Conservation (phyloP, 192 early-diverging fungal species). For the Backusella tarrabulga region DNA sequence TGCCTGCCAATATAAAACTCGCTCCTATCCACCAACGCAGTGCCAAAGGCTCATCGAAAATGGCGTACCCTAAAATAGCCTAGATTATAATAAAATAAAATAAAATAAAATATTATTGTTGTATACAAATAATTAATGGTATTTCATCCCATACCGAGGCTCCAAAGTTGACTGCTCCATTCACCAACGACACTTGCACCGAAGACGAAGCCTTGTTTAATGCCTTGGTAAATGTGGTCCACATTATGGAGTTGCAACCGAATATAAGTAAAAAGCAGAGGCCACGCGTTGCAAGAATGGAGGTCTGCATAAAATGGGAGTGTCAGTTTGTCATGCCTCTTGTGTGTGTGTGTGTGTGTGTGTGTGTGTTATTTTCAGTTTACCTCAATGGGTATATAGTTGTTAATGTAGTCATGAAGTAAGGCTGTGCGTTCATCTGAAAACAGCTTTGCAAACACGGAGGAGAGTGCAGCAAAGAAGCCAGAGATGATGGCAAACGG, state of each 20-base stretch:
- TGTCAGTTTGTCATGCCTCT: too few relatives aligned
- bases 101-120: not conserved
- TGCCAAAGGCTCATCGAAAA: conserved; percentile 74
- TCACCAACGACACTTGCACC: conserved; percentile 72
- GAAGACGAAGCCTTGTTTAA: conserved; percentile 73
- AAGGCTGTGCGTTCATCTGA: conserved; percentile 51
- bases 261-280: conserved; percentile 61
- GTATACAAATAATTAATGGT: not conserved
- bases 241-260: conserved; percentile 81
- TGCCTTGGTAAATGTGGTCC: conserved; percentile 85
- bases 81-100: conserved; percentile 21
- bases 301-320: not conserved
- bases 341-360: too few relatives aligned
- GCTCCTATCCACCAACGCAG: conserved; percentile 88
- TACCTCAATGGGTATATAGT: conserved; percentile 23
- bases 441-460: conserved; percentile 80
- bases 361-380: not conserved
- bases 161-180: conserved; percentile 77
- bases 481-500: conserved; percentile 62
- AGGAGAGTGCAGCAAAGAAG: conserved; percentile 71
- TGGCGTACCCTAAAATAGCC: conserved; percentile 67
- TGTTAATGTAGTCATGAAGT: conserved; percentile 19
- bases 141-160: conserved; percentile 44
- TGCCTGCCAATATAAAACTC: conserved; percentile 69
- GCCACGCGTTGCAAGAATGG: conserved; percentile 39